Evolutionary conservation across 148 eudicot genomes (phyloP).

Genomic region (Heliosperma pusillum): DNA sequence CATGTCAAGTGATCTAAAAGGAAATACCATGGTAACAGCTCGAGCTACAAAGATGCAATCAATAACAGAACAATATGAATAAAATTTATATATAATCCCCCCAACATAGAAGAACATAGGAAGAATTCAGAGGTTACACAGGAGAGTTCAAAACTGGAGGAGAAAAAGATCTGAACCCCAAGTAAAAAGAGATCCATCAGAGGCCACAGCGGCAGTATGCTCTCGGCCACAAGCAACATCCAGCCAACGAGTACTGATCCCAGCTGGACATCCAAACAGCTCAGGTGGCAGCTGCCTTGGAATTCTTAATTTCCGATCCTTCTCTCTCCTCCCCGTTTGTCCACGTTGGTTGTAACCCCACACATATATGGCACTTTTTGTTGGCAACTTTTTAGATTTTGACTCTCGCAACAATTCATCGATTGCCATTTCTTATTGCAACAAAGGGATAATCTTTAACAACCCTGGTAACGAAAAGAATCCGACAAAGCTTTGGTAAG

Average conservation of each 20-base stretch:
- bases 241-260: slow-evolving; percentile 68
- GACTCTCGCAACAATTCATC: slow-evolving; percentile 66
- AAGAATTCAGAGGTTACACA: slow-evolving; percentile 37
- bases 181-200: slow-evolving; percentile 90
- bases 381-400: slow-evolving; percentile 38
- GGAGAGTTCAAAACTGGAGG: slow-evolving; percentile 28
- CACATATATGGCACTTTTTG: slow-evolving; percentile 80
- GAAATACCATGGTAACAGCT: neutral
- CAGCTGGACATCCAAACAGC: slow-evolving; percentile 80
- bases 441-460: neutral
- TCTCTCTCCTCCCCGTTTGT: slow-evolving; percentile 73
- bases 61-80: neutral
- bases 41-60: neutral
- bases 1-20: neutral
- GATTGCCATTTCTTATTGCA: slow-evolving; percentile 44
- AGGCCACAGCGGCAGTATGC: slow-evolving; percentile 87
- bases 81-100: neutral
- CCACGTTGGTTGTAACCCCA: slow-evolving; percentile 97
- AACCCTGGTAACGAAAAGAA: neutral
- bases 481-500: slow-evolving; percentile 1
- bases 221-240: slow-evolving; percentile 94
- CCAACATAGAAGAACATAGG: slow-evolving; percentile 12
- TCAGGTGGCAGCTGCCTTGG: slow-evolving; percentile 91
- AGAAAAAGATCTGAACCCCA: slow-evolving; percentile 74
- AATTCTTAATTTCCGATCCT: slow-evolving; percentile 68